These are phyloP conservation scores for Parafenestella ontariensis DNA, from an alignment of 2,329 filamentous ascomycete genomes.

Conservation along the genomic window DNA sequence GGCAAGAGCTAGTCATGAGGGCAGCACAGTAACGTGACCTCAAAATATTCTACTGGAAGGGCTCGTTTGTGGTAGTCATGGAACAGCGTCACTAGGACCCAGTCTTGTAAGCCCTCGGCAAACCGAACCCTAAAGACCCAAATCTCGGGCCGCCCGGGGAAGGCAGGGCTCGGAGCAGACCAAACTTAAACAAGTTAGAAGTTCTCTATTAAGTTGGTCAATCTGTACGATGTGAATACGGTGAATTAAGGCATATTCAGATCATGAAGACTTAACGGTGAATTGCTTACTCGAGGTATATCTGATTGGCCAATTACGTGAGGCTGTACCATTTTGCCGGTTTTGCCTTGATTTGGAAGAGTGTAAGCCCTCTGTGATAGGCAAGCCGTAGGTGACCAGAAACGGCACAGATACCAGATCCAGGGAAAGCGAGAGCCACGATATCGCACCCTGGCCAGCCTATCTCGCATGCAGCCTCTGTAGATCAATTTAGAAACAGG, in stretches of 20 bases:
- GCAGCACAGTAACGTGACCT: constrained; percentile 8
- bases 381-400: not conserved
- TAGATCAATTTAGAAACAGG: not conserved
- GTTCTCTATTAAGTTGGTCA: not conserved
- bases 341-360: constrained; percentile 3
- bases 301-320: constrained; percentile 7
- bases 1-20: constrained; percentile 10
- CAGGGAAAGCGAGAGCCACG: constrained; percentile 6
- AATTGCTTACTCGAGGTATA: constrained; percentile 15
- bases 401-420: constrained; percentile 3
- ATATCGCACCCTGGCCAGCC: not conserved
- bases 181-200: not conserved
- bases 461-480: constrained; percentile 2
- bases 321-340: constrained; percentile 11
- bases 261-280: constrained; percentile 13
- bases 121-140: constrained; percentile 1
- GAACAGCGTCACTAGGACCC: constrained; percentile 10
- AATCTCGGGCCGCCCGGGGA: constrained; percentile 4
- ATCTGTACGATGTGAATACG: constrained; percentile 2
- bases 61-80: constrained; percentile 16
- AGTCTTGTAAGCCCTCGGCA: constrained; percentile 8
- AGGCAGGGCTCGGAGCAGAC: not conserved
- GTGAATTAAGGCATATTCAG: constrained; percentile 12
- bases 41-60: constrained; percentile 9
- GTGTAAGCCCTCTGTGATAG: constrained; percentile 14